Conservation (phyloP, 1,139 yeast genomes). For the Saccharomyces pastorianus region DNA sequence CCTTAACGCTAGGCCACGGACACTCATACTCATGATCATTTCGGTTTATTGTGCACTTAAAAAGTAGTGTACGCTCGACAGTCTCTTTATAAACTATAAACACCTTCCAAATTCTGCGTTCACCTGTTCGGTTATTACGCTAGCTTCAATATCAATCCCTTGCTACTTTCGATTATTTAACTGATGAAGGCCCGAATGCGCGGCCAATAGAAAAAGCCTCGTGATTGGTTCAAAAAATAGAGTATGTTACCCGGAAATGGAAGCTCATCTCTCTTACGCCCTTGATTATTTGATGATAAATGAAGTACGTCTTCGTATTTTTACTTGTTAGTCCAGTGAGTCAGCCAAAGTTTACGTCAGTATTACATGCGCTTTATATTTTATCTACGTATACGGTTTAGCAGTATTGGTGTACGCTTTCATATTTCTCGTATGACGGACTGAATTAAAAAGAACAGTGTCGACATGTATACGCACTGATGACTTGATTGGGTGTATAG, state of each 20-base stretch:
- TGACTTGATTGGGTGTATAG: not conserved
- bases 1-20: not conserved
- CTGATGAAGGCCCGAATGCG: not conserved
- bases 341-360: not conserved
- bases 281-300: not conserved
- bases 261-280: not conserved
- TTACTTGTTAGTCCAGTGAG: not conserved
- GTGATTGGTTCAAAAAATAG: not conserved
- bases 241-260: not conserved
- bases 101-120: not conserved
- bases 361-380: not conserved
- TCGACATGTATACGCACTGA: not conserved
- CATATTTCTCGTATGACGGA: not conserved
- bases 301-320: not conserved
- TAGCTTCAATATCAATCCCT: not conserved
- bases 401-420: not conserved
- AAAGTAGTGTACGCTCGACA: not conserved
- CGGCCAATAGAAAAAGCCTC: not conserved
- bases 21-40: not conserved
- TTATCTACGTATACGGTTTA: not conserved
- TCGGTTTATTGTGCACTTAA: not conserved
- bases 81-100: not conserved
- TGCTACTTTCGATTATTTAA: not conserved
- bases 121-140: not conserved
- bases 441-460: not conserved